Conservation (phyloP, 176 grass and related monocot genomes). For the Chloris gayana region DNA sequence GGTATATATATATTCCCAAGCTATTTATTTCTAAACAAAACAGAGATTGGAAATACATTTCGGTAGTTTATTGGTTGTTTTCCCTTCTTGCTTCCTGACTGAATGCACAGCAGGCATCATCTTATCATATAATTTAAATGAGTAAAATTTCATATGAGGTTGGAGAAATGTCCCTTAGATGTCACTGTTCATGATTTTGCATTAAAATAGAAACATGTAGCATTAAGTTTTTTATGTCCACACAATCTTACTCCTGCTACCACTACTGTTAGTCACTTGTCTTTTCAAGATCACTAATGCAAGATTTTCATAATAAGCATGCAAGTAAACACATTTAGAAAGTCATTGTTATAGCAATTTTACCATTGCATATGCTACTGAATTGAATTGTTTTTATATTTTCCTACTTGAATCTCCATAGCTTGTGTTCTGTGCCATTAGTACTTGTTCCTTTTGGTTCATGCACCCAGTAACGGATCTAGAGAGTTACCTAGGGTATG, state of each 20-base stretch:
- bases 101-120: neutral
- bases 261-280: neutral
- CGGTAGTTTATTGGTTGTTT: slow-evolving; percentile 11
- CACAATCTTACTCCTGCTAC: neutral
- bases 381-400: neutral
- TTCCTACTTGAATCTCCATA: neutral
- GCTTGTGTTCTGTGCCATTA: neutral
- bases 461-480: neutral
- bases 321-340: neutral
- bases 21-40: neutral
- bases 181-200: neutral
- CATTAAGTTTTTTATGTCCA: neutral
- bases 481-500: too few relatives aligned
- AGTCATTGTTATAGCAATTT: neutral
- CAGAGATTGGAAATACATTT: slow-evolving; percentile 1
- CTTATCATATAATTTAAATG: neutral
- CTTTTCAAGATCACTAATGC: neutral
- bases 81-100: neutral
- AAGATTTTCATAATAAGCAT: neutral
- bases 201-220: neutral
- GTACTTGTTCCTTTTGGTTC: neutral
- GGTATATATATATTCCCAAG: slow-evolving; percentile 38
- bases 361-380: neutral
- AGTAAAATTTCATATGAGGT: slow-evolving; percentile 11
- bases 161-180: neutral